Conservation (phyloP, 495 filamentous ascomycete species). For the Trichocladium antarcticum region DNA sequence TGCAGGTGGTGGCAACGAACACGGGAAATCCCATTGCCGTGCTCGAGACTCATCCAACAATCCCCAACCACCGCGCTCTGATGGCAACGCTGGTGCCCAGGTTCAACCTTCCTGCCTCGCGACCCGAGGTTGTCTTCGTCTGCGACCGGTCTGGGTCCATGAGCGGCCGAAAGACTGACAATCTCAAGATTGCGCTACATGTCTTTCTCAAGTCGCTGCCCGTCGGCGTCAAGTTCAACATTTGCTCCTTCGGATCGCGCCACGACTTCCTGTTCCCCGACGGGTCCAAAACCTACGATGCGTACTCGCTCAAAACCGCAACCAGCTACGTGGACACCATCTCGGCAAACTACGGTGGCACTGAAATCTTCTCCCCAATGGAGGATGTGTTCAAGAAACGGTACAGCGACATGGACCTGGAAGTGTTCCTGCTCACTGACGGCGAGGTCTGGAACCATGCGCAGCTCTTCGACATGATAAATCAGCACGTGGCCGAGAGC, state of each 20-base stretch:
- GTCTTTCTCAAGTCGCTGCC: conserved; percentile 64
- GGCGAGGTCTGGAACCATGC: conserved; percentile 55
- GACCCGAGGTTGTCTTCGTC: conserved; percentile 59
- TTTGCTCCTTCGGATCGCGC: conserved; percentile 53
- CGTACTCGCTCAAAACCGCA: conserved; percentile 41
- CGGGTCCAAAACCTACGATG: conserved; percentile 44
- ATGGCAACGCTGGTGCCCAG: conserved; percentile 59
- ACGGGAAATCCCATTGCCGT: conserved; percentile 48
- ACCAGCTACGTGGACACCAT: conserved; percentile 40
- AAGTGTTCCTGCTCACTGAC: conserved; percentile 59
- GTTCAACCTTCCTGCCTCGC: conserved; percentile 43
- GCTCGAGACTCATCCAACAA: conserved; percentile 50
- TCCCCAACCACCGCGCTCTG: conserved; percentile 50
- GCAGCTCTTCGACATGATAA: conserved; percentile 44
- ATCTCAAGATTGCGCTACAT: conserved; percentile 46
- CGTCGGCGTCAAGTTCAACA: conserved; percentile 58
- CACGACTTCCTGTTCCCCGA: conserved; percentile 46
- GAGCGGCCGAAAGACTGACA: conserved; percentile 40
- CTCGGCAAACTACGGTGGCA: conserved; percentile 51
- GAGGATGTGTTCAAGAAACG: conserved; percentile 41
- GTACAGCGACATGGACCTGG: conserved; percentile 43
- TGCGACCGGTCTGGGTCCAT: conserved; percentile 61
- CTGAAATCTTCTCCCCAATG: conserved; percentile 49
- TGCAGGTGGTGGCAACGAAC: conserved; percentile 47
- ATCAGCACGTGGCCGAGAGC: conserved; percentile 34